A percentile compares a stretch with the other conserved stretches of the same genome.
phyloP scores from a whole-genome alignment of 371 early-diverging fungal genomes.

The Blakeslea trispora region DNA sequence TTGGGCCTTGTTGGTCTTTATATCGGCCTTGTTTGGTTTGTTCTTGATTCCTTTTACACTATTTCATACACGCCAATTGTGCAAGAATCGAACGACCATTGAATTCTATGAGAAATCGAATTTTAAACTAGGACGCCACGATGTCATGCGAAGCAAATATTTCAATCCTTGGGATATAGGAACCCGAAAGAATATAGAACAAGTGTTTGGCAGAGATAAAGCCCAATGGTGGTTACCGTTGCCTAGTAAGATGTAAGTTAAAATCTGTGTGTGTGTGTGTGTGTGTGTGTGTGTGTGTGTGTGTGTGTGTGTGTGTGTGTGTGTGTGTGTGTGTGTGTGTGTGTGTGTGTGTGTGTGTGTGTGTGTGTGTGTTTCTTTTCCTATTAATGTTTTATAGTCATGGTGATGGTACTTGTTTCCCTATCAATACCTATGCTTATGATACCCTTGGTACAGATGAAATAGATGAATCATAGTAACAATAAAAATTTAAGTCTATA shows the following conservation, averaged over 20 bases:
- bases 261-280: too few relatives aligned
- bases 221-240: conserved; percentile 55
- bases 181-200: conserved; percentile 49
- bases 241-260: conserved; percentile 27
- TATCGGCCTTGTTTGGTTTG: conserved; percentile 62
- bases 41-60: conserved; percentile 56
- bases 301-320: too few relatives aligned
- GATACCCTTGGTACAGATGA: conserved; percentile 42
- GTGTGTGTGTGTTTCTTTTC: not conserved
- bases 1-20: conserved; percentile 49
- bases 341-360: too few relatives aligned
- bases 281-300: too few relatives aligned
- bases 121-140: conserved; percentile 40
- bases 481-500: not conserved
- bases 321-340: too few relatives aligned
- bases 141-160: conserved; percentile 46
- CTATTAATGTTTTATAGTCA: conserved; percentile 20
- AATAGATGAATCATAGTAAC: conserved; percentile 21
- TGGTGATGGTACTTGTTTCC: conserved; percentile 45
- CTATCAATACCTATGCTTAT: conserved; percentile 52
- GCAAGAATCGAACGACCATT: conserved; percentile 68
- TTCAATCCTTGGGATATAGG: conserved; percentile 70
- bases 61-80: conserved; percentile 57
- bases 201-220: conserved; percentile 55
- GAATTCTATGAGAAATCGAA: conserved; percentile 63